phyloP scores from a whole-genome alignment of 1,284 basidiomycete species.

The Rhizopogon hawkerae region DNA sequence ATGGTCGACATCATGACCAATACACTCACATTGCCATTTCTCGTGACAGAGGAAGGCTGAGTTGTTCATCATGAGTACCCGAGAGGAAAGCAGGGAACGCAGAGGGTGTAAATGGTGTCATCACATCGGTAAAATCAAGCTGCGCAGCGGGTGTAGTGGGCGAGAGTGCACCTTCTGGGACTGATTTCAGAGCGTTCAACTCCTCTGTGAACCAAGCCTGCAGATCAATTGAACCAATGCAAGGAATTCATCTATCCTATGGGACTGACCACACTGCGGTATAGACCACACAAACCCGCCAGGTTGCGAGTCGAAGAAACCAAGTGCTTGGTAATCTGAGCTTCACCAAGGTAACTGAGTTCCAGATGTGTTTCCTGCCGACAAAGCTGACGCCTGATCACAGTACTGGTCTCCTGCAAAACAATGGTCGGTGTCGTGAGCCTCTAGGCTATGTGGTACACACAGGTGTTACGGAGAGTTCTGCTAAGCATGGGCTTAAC shows the following conservation, averaged over 20 bases:
- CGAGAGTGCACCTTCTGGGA: constrained; percentile 47
- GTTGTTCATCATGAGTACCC: constrained; percentile 30
- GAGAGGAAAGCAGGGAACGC: constrained; percentile 29
- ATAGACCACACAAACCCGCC: constrained; percentile 70
- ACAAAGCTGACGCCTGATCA: constrained; percentile 49
- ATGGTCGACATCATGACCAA: not conserved
- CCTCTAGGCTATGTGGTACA: constrained; percentile 12
- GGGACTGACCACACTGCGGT: constrained; percentile 74
- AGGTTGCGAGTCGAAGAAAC: constrained; percentile 72
- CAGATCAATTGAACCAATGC: constrained; percentile 9
- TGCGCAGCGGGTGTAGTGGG: constrained; percentile 39
- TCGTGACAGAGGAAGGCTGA: constrained; percentile 69
- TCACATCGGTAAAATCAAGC: constrained; percentile 41
- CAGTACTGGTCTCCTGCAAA: constrained; percentile 29
- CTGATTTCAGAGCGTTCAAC: constrained; percentile 56
- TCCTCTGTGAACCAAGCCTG: constrained; percentile 79
- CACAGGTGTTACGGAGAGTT: constrained; percentile 41
- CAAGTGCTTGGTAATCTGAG: constrained; percentile 56
- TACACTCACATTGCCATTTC: constrained; percentile 78
- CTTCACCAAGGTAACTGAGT: constrained; percentile 50
- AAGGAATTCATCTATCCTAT: not conserved
- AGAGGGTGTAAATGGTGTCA: constrained; percentile 45
- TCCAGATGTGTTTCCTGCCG: constrained; percentile 74
- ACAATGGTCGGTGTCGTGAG: constrained; percentile 5
- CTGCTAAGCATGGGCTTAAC: constrained; percentile 62